phyloP scores from a whole-genome alignment of 2,329 filamentous ascomycete genomes.

The Paraconiothyrium brasiliense region DNA sequence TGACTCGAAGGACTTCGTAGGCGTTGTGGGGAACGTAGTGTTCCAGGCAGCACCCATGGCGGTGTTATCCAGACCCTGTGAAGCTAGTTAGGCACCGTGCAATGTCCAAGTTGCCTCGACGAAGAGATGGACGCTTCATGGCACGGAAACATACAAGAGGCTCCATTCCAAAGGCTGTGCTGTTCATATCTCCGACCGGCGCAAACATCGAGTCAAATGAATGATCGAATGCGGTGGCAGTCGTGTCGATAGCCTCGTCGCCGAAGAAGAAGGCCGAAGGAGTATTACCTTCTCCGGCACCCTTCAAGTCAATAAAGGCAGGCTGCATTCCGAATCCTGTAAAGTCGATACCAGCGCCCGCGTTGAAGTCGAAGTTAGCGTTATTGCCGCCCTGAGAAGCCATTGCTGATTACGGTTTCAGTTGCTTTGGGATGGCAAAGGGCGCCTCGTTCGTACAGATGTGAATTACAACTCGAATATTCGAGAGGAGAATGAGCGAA shows the following conservation, averaged over 20 bases:
- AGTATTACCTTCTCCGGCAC: conserved; percentile 41
- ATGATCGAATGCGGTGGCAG: conserved; percentile 27
- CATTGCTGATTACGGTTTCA: conserved; percentile 12
- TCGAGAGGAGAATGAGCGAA: conserved; percentile 38
- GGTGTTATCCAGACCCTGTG: conserved; percentile 44
- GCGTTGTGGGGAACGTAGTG: conserved; percentile 37
- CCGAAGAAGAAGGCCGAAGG: conserved; percentile 38
- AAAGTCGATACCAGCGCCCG: conserved; percentile 40
- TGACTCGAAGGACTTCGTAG: conserved; percentile 38
- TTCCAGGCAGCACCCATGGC: conserved; percentile 35
- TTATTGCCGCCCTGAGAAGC: conserved; percentile 17
- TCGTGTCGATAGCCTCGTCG: conserved; percentile 48
- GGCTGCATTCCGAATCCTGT: conserved; percentile 35
- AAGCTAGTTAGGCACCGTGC: conserved; percentile 2
- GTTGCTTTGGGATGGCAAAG: conserved; percentile 25
- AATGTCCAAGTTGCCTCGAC: background rate
- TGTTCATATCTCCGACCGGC: conserved; percentile 4
- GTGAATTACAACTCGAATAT: conserved; percentile 28
- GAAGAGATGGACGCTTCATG: background rate
- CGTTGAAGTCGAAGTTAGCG: conserved; percentile 40
- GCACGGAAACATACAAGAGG: conserved; percentile 37
- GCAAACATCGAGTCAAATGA: conserved; percentile 26
- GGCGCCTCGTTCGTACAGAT: conserved; percentile 26
- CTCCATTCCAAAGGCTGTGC: conserved; percentile 33
- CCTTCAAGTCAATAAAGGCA: conserved; percentile 31